Base-by-base conservation (phyloP, 106 monocot species). In the Amphibolis antarctica region DNA sequence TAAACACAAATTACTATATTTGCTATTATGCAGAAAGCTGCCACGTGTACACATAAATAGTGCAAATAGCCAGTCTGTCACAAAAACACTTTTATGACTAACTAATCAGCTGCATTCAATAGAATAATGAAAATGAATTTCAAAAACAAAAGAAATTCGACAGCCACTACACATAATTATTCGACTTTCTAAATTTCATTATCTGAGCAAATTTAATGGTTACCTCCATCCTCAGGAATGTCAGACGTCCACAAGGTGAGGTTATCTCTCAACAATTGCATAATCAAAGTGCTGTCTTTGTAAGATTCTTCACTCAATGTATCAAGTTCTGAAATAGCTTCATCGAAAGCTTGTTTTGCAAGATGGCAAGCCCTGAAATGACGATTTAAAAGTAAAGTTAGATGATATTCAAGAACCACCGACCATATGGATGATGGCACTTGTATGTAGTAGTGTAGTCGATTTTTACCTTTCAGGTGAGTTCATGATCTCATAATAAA, bases 401-500 rank as follows among this genome's bases (percentile, higher is more conserved):
- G 3, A n/a, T n/a, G n/a, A n/a, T n/a, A n/a, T n/a, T 53, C 23
- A 24, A 9, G 11, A 22, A 4, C n/a, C n/a, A n/a, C n/a, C 20
- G 23, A 3, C 1, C 48, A 12, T 15, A 48, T 18, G 1, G 9
- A 54, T 10, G 58, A 52, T 17, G 31, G 46, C n/a, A n/a, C n/a
- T n/a, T n/a, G n/a, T n/a, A n/a, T 46, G 10, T 28, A 48, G 5
- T 42, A 22, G 55, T 4, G 49, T 24, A 28, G 49, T 12, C 3
- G 24, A 48, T 5, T 31, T 42, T 15, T 78, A 89, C 89, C 77
- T 82, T 63, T 89, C 85, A 68, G 85, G 80, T 21, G 89, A 89
- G 44, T 82, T 89, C 89, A 89, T 82, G 53, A 89, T 89, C 75
- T 89, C 89, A 59, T 85, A 85, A 60, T 85, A 85, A 63, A 89